These are phyloP conservation scores for carrot (Daucus carota) DNA, from an alignment of 129 eudicot species.

Conservation along the genomic window DNA sequence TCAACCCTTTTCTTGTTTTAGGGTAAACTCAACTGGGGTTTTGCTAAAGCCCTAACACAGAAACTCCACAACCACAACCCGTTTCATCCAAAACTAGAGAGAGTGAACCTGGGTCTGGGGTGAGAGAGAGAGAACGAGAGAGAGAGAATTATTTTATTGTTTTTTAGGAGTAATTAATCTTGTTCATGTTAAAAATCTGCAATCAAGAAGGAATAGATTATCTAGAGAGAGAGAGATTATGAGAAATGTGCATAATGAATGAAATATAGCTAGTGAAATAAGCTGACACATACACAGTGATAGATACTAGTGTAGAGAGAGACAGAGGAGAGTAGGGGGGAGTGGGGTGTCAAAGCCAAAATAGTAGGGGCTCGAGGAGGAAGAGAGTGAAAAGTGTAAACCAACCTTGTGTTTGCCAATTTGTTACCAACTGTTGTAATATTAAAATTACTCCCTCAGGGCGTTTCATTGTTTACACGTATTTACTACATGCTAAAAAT, in stretches of 20 bases:
- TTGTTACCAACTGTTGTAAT: neutral
- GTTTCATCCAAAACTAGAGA: slow-evolving; percentile 8
- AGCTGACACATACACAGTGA: neutral
- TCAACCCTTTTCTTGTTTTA: slow-evolving; percentile 10
- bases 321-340: neutral
- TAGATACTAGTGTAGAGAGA: neutral
- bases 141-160: neutral
- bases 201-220: neutral
- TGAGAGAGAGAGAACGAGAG: slow-evolving; percentile 14
- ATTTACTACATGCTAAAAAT: no score
- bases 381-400: slow-evolving; percentile 23
- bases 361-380: neutral
- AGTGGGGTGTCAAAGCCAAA: neutral
- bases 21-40: slow-evolving; percentile 19
- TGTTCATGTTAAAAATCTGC: neutral
- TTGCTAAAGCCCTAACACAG: slow-evolving; percentile 12
- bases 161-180: neutral
- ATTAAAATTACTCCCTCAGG: no score
- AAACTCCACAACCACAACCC: slow-evolving; percentile 22
- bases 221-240: slow-evolving; percentile 3
- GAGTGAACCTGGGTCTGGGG: slow-evolving; percentile 12
- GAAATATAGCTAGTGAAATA: slow-evolving; percentile 3
- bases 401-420: slow-evolving; percentile 12
- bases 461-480: no score
- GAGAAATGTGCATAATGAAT: slow-evolving; percentile 10